Base-by-base conservation (phyloP, 1,284 basidiomycete species). In the Melampsora americana region DNA sequence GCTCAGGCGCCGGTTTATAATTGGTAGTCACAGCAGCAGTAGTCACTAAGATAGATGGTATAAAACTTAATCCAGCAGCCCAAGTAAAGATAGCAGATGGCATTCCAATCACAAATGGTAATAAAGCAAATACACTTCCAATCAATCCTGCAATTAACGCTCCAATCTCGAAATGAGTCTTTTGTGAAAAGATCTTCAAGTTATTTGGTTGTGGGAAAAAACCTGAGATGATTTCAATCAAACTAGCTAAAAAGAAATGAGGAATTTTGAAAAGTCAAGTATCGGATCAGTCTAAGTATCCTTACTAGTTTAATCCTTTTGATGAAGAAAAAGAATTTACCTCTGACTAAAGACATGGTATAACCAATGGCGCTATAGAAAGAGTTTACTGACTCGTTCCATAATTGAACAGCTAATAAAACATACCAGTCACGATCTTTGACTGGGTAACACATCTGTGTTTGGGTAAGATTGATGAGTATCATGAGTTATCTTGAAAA, bases 191-290 rank as follows among this genome's bases (percentile, higher is more conserved):
- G 12, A 74, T 59, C 9, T 53, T 48, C 18, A 74, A 62, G 65
- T 74, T 74, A 20, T 74, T 35, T 2, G 71, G 71, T 61, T 74
- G 71, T n/a, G 71, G 71, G 44, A 74, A 74, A 18, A 66, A 50
- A 1, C 61, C 64, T 20, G 50, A 66, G 30, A 53, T 39, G 65
- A 74, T 56, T 30, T 50, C 42, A 26, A 74, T 30, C 9, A 74
- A 62, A 30, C 39, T 74, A 50, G 65, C 70, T 72, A 50, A 67
- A 67, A 30, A 30, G 9, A 44, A 18, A n/a, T 16, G 20, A 64
- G 14, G 9, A 11, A 7, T 64, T 66, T 28, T 59, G 59, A 20
- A 42, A 42, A 26, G 53, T 56, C 14, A 44, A 44, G 18, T 12
- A 2, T 50, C 46, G 14, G 20, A 28, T 67, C 28, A 74, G 50